Evolutionary conservation across 2,329 filamentous ascomycete species (phyloP), one percentile per base, ranked within the genome.

Genomic region (Pseudocercospora cruenta): DNA sequence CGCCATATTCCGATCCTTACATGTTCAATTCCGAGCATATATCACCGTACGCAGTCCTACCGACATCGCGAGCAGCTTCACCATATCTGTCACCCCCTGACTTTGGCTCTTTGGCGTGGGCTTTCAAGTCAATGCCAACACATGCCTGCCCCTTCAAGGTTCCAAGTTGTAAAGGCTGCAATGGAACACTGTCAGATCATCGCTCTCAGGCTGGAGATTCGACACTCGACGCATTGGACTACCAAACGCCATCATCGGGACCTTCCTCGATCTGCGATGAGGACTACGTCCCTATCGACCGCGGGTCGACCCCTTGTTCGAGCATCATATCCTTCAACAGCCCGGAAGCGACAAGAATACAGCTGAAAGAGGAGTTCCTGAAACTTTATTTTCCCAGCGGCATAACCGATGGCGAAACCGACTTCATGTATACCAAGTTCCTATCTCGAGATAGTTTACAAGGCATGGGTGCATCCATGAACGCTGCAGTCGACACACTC

Each of bases 391-490:
- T 65, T 24, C 63, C 63, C 6, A 58, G 36, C 36, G 63, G 63
- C 31, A 65, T 65, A 22, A 61, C 58, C 8, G 58, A 61, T 28
- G 26, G 36, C 19, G 63, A 65, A 10, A 65, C 63, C 14, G 63
- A 65, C 58, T 58, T 65, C 39, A 65, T 65, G 63, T 61, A 61
- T 49, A 54, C 63, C 6, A 65, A 64, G 39, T 64, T 64, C 33
- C 47, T 64, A 16, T 36, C 33, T 16, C 62, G 62, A 14, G 62
- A 60, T 22, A 60, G 43, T 53, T 47, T 64, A 4, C 54, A 64
- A 16, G 58, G 24, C n/a, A 55, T 60, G 47, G 45, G 62, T 4
- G 28, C 57, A 1, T 26, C 55, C 10, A 64, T 60, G 57, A 43
- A 22, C 16, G 57, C 58, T 45, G 62, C 62, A 3, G 39, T 64